These are phyloP conservation scores for Lathyrus sativus DNA, from an alignment of 306 rosid genomes.

Conservation along the genomic window DNA sequence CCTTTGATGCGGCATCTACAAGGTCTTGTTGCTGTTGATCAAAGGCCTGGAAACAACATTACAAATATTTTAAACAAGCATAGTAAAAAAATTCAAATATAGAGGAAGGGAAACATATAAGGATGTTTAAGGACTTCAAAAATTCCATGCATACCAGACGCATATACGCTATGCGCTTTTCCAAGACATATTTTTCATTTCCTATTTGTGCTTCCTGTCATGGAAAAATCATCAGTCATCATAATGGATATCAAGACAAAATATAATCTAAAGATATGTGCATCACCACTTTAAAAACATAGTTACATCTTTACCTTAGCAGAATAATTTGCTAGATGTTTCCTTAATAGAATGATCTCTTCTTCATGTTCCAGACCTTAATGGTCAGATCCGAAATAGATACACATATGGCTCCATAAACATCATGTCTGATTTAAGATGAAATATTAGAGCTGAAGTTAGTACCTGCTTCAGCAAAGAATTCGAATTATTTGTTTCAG, in stretches of 20 bases:
- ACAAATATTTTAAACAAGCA: constrained; percentile 19
- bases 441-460: constrained; percentile 24
- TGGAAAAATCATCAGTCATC: constrained; percentile 29
- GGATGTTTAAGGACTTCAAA: constrained; percentile 19
- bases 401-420: constrained; percentile 33
- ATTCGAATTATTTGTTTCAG: constrained; percentile 61
- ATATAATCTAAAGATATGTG: not conserved
- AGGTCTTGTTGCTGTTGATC: constrained; percentile 73
- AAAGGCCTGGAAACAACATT: constrained; percentile 51
- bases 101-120: constrained; percentile 1
- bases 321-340: constrained; percentile 84
- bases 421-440: constrained; percentile 27
- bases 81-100: constrained; percentile 31
- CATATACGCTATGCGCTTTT: constrained; percentile 96
- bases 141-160: constrained; percentile 62
- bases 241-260: constrained; percentile 23
- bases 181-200: constrained; percentile 82
- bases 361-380: constrained; percentile 78
- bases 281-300: constrained; percentile 18
- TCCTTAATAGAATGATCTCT: constrained; percentile 79
- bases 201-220: constrained; percentile 80
- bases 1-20: constrained; percentile 68
- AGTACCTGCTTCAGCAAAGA: constrained; percentile 79
- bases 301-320: constrained; percentile 58
- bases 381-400: constrained; percentile 60